Percentiles rank a stretch among this genome's conserved stretches.
Evolutionary conservation across 805 yeast genomes (phyloP).

Genomic region (Candida golubevii): DNA sequence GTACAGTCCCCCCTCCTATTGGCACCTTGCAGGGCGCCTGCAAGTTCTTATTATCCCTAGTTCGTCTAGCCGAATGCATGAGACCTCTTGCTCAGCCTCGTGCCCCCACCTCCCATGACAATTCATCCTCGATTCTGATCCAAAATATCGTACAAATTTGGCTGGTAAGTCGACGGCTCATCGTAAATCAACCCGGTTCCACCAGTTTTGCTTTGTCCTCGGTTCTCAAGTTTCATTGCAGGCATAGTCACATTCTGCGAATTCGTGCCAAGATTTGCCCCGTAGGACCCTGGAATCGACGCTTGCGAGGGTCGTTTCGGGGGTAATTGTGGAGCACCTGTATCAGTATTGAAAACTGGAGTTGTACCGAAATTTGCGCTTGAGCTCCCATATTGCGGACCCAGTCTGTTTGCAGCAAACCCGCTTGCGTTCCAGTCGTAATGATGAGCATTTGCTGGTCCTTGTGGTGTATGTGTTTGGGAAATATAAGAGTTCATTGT

Average conservation of each 20-base stretch:
- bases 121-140: not conserved
- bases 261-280: not conserved
- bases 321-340: constrained; percentile 15
- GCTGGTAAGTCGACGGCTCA: constrained; percentile 44
- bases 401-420: not conserved
- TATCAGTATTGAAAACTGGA: not conserved
- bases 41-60: no score
- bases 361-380: not conserved
- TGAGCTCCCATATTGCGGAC: not conserved
- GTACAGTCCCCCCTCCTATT: no score
- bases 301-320: constrained; percentile 21
- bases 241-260: not conserved
- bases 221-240: no score
- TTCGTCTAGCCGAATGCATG: no score
- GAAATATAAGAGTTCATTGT: not conserved
- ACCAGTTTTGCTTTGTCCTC: not conserved
- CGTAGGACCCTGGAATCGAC: not conserved
- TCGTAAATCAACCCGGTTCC: constrained; percentile 22
- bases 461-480: not conserved
- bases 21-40: not conserved
- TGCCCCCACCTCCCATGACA: no score
- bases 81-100: no score
- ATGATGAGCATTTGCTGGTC: not conserved
- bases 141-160: constrained; percentile 43
- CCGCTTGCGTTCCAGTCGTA: not conserved